Base-by-base conservation (phyloP, 192 early-diverging fungal species). In the Backusella psychrophila region DNA sequence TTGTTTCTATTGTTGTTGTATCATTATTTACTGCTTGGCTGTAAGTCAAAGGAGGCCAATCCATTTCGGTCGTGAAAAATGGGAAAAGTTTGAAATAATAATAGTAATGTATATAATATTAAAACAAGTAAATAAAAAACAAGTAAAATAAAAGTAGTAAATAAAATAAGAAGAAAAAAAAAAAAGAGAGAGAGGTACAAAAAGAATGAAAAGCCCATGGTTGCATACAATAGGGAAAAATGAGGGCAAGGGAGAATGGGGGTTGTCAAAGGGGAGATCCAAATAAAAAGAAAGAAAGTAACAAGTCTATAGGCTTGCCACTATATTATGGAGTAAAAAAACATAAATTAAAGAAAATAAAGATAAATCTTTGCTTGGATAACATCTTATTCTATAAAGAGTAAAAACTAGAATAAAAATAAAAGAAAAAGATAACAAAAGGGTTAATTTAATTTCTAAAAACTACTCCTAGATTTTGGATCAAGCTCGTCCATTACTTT, bases 381-480 rank as follows among this genome's bases (percentile, higher is more conserved):
- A 63, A 12, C 0, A 0, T 4, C 26, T n/a, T 26, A 12, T 12
- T 12, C 56, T 8, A 29, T 29, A 29, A 63, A 29, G 26, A 29
- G 26, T 29, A 63, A 29, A 63, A 63, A 29, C 9, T 14, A 4
- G 26, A 29, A 29, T 26, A 26, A 63, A 12, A 63, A 12, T 39
- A 4, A 63, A 12, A 59, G 9, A 19, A 26, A 1, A 63, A 63
- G 9, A 63, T 9, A 29, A 63, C 23, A 29, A 63, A 59, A 63
- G 56, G 56, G 56, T 63, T 63, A 63, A 63, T 63, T 63, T 63
- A 63, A 63, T 63, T 29, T 63, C n/a, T 23, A 63, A 63, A 56
- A 63, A 14, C 12, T 63, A 26, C 56, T 63, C 56, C 56, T 63
- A 63, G 26, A 29, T 4, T 26, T 29, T 26, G 26, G 26, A 63